Conservation (phyloP, 495 filamentous ascomycete species). For the Lasiosphaeriaceae sp. region DNA sequence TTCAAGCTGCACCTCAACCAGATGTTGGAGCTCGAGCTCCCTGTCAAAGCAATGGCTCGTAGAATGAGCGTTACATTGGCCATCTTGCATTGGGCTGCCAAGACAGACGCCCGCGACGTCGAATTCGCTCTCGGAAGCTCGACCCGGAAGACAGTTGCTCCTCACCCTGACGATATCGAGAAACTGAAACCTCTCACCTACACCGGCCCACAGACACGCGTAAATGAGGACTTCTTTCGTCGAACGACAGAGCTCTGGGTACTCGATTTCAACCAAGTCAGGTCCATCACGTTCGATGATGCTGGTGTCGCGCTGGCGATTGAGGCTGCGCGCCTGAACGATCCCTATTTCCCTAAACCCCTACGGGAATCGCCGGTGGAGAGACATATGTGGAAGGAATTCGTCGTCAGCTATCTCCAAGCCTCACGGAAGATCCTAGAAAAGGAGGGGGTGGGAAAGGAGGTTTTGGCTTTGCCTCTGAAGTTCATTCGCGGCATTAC, state of each 20-base stretch:
- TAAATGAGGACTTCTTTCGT: constrained; percentile 11
- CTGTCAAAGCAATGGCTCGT: background rate
- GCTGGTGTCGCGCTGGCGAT: constrained; percentile 20
- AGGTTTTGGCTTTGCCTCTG: background rate
- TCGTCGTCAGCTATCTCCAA: background rate
- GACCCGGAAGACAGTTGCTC: background rate
- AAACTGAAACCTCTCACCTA: constrained; percentile 3
- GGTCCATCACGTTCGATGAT: constrained; percentile 19
- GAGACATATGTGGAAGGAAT: background rate
- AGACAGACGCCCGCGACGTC: constrained; percentile 9
- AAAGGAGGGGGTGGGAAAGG: background rate
- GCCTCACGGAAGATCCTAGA: background rate
- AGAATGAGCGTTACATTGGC: constrained; percentile 9
- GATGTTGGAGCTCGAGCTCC: constrained; percentile 5
- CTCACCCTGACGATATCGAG: too few species aligned
- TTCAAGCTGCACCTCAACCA: constrained; percentile 17
- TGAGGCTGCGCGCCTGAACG: constrained; percentile 18
- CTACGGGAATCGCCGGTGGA: constrained; percentile 1
- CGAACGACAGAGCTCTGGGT: constrained; percentile 19
- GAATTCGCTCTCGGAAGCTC: constrained; percentile 18
- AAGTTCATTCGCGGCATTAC: constrained; percentile 4
- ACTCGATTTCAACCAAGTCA: constrained; percentile 28
- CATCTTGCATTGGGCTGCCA: constrained; percentile 14
- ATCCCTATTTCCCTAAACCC: constrained; percentile 22
- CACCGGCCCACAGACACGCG: constrained; percentile 10